Conservation (phyloP, 139 green algal genomes). For the Microglena sp. region DNA sequence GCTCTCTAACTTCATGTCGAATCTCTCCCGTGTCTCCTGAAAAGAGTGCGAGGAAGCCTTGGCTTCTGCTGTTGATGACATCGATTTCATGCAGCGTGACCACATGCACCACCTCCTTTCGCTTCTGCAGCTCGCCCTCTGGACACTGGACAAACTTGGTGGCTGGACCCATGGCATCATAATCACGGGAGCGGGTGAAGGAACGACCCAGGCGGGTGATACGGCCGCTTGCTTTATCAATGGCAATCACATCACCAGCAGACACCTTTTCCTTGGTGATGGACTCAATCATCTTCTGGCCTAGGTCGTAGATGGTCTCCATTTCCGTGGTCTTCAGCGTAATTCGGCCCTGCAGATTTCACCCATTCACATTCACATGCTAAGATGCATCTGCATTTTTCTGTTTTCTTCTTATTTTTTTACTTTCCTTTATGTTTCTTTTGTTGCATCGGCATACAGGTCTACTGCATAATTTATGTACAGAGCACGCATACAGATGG, state of each 20-base stretch:
- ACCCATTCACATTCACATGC: neutral
- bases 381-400: too few relatives aligned
- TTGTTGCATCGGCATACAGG: too few relatives aligned
- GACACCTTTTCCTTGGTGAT: slow-evolving; percentile 86
- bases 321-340: slow-evolving; percentile 99
- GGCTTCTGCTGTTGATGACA: slow-evolving; percentile 89
- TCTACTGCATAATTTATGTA: too few relatives aligned
- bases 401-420: too few relatives aligned
- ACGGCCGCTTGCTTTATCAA: slow-evolving; percentile 89
- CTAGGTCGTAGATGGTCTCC: slow-evolving; percentile 98
- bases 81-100: slow-evolving; percentile 97
- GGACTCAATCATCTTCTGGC: slow-evolving; percentile 84
- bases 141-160: slow-evolving; percentile 98
- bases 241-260: slow-evolving; percentile 91
- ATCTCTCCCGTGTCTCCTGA: slow-evolving; percentile 97
- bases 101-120: slow-evolving; percentile 95
- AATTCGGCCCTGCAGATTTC: slow-evolving; percentile 70
- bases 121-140: slow-evolving; percentile 94
- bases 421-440: too few relatives aligned
- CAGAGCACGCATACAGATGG: too few relatives aligned
- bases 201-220: slow-evolving; percentile 88
- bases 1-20: slow-evolving; percentile 83
- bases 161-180: slow-evolving; percentile 91
- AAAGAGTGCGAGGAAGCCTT: slow-evolving; percentile 98
- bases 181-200: slow-evolving; percentile 89